These are phyloP conservation scores for Exobasidium rhododendri DNA, from an alignment of 1,284 basidiomycete genomes.

Conservation along the genomic window DNA sequence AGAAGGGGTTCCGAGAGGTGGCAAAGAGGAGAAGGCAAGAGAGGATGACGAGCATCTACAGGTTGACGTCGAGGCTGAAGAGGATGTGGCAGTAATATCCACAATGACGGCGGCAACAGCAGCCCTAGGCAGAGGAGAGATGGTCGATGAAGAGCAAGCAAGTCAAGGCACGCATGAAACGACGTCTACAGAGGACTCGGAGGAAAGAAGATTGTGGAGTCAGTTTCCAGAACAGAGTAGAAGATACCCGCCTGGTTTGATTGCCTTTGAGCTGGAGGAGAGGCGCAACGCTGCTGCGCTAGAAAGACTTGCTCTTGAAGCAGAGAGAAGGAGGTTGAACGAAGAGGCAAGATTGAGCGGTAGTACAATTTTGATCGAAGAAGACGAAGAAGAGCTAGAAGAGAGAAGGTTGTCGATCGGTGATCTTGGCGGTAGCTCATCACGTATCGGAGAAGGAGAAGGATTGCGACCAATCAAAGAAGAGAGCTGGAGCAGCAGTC, in stretches of 20 bases:
- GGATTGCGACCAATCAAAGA: slow-evolving; percentile 29
- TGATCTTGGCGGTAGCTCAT: not conserved
- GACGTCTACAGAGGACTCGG: slow-evolving; percentile 23
- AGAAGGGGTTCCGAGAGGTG: not conserved
- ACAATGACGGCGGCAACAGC: not conserved
- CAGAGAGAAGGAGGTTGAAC: slow-evolving; percentile 6
- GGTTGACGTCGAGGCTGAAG: not conserved
- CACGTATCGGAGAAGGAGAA: not conserved
- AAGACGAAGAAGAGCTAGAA: not conserved
- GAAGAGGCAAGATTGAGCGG: slow-evolving; percentile 3
- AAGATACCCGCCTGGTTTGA: slow-evolving; percentile 35
- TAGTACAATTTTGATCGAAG: not conserved
- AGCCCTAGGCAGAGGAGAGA: slow-evolving; percentile 1
- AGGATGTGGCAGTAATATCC: not conserved
- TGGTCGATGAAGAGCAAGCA: not conserved
- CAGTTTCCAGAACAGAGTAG: slow-evolving; percentile 37
- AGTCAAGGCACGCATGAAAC: not conserved
- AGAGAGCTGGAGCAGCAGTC: slow-evolving; percentile 31
- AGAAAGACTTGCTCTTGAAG: not conserved
- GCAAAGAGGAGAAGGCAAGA: not conserved
- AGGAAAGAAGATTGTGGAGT: slow-evolving; percentile 34
- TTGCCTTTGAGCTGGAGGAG: slow-evolving; percentile 37
- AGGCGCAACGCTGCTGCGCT: not conserved
- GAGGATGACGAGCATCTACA: not conserved
- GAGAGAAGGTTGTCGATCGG: not conserved